Evolutionary conservation across 2,329 filamentous ascomycete species (phyloP), one percentile per base, ranked within the genome.

Genomic region (Ilyonectria mors-panacis): DNA sequence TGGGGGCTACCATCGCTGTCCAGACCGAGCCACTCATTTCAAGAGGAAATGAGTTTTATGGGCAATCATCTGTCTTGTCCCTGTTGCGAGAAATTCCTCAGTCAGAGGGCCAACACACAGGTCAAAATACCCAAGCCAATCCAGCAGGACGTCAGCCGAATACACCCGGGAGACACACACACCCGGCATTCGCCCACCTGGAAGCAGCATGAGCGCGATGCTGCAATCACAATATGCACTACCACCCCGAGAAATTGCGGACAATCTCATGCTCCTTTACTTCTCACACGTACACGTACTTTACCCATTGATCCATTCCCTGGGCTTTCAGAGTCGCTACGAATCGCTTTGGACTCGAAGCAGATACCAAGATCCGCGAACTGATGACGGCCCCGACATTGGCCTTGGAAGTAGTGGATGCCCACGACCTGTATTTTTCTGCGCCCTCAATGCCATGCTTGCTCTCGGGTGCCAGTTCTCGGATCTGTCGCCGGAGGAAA

Each of bases 271-370:
- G 4, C 23, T 37, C 15, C 23, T 15, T 1, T 64, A 59, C 37
- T 59, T 64, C 6, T 59, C 61, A 2, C 51, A 47, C 12, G 47
- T 54, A 13, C 55, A 64, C 26, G 59, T 64, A n/a, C 59, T 64
- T 17, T 64, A 64, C 33, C 61, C 61, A 17, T 64, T 55, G 55
- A 59, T 19, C 8, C 61, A 64, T 19, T 64, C 61, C 19, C 21
- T 53, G 4, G 47, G 30, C 2, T 63, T 63, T 26, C 53, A 21
- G 15, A 21, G 21, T 12, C 26, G 17, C n/a, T 58, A 63, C 7
- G 37, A 30, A 12, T 23, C 53, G 7, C n/a, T 63, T 5, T 62
- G 59, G 59, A 55, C 51, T 4, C n/a, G 39, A 8, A 26, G 15
- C 7, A 47, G 47, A 12, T 51, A 60, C 5, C 45, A 60, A 23